Conservation (phyloP, 2,329 filamentous ascomycete species). For the Talaromyces pinophilus region DNA sequence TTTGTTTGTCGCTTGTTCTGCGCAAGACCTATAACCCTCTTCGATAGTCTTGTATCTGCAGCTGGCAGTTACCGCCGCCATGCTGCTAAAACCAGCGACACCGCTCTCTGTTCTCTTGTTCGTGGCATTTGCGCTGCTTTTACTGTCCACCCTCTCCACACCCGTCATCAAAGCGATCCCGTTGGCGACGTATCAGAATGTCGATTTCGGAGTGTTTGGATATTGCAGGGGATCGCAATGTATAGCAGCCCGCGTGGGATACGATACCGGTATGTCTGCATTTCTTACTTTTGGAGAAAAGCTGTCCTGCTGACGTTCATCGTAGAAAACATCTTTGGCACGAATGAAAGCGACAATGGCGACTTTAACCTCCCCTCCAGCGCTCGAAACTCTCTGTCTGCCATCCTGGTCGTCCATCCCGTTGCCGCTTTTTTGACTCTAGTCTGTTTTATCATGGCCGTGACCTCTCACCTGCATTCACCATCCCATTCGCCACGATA, state of each 20-base stretch:
- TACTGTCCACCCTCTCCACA: slow-evolving; percentile 86
- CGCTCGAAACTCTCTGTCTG: slow-evolving; percentile 70
- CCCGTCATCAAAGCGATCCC: slow-evolving; percentile 85
- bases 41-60: neutral
- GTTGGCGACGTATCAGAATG: slow-evolving; percentile 72
- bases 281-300: too few relatives aligned
- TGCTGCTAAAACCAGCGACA: slow-evolving; percentile 88
- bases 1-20: neutral
- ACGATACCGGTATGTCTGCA: slow-evolving; percentile 68
- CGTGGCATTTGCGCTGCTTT: slow-evolving; percentile 77
- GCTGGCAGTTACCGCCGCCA: slow-evolving; percentile 41
- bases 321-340: slow-evolving; percentile 50
- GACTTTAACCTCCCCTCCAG: slow-evolving; percentile 67
- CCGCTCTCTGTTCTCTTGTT: slow-evolving; percentile 84
- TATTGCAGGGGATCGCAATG: slow-evolving; percentile 71
- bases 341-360: slow-evolving; percentile 51
- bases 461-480: slow-evolving; percentile 79
- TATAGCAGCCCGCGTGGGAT: slow-evolving; percentile 76
- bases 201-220: slow-evolving; percentile 90
- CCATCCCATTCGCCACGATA: slow-evolving; percentile 89
- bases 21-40: neutral
- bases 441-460: slow-evolving; percentile 77
- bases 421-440: slow-evolving; percentile 84
- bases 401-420: slow-evolving; percentile 89
- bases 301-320: too few relatives aligned